Percentiles rank a stretch among this genome's conserved stretches.
Evolutionary conservation across 352 stramenopile species (phyloP).

Genomic region (Saprolegnia parasitica): DNA sequence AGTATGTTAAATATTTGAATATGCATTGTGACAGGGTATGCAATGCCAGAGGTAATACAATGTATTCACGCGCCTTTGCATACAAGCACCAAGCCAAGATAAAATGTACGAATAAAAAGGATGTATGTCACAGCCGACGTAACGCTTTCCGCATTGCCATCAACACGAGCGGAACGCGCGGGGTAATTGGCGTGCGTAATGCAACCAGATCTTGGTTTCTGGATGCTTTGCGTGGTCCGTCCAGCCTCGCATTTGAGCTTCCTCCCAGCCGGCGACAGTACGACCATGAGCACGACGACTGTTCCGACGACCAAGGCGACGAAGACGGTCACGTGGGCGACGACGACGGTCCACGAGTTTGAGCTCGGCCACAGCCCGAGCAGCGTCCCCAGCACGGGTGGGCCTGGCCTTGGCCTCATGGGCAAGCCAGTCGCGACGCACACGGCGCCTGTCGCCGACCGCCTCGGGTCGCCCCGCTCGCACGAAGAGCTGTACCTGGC

Average conservation of each 20-base stretch:
- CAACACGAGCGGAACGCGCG: slow-evolving; percentile 8
- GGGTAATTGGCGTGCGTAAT: slow-evolving; percentile 12
- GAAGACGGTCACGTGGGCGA: slow-evolving; percentile 24
- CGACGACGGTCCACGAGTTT: slow-evolving; percentile 51
- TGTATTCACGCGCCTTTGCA: not conserved
- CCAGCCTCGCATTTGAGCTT: not conserved
- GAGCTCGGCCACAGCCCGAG: slow-evolving; percentile 69
- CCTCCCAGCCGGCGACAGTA: not conserved
- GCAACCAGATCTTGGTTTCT: slow-evolving; percentile 10
- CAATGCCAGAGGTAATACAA: not conserved
- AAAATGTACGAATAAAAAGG: not conserved
- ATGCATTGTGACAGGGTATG: not conserved
- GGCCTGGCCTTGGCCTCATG: slow-evolving; percentile 48
- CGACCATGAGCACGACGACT: slow-evolving; percentile 95
- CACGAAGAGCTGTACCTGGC: slow-evolving; percentile 98
- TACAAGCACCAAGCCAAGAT: not conserved
- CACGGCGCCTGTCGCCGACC: slow-evolving; percentile 98
- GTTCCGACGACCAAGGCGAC: slow-evolving; percentile 79
- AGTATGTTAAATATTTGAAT: not conserved
- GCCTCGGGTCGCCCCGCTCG: slow-evolving; percentile 94
- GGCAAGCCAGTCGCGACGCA: slow-evolving; percentile 82
- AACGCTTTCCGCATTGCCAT: slow-evolving; percentile 5
- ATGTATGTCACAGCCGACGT: slow-evolving; percentile 13
- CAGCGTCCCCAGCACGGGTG: slow-evolving; percentile 47
- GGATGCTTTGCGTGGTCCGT: slow-evolving; percentile 9